Percentiles rank a stretch among this genome's conserved stretches.
Evolutionary conservation across 371 early-diverging fungal genomes (phyloP).

Genomic region (Sporodiniella umbellata): DNA sequence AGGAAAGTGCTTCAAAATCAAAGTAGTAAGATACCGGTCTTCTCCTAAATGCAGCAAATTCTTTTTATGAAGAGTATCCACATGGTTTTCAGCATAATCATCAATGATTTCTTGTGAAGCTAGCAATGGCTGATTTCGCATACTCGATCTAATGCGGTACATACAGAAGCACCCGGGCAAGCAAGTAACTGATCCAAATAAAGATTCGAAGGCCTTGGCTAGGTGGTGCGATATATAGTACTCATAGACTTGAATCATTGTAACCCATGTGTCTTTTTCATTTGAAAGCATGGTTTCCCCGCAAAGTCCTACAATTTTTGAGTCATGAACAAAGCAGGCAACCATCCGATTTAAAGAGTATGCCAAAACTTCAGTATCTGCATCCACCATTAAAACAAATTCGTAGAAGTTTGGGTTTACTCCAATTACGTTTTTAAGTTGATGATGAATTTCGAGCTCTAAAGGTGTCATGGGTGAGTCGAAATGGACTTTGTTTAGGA

Average conservation of each 20-base stretch:
- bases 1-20: constrained; percentile 97
- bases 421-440: constrained; percentile 89
- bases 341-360: constrained; percentile 70
- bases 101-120: constrained; percentile 86
- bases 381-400: constrained; percentile 66
- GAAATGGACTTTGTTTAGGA: constrained; percentile 75
- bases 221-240: constrained; percentile 89
- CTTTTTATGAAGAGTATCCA: constrained; percentile 98
- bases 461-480: constrained; percentile 81
- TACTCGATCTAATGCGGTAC: constrained; percentile 85
- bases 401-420: constrained; percentile 79
- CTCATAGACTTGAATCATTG: constrained; percentile 90
- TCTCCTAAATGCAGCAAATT: constrained; percentile 98
- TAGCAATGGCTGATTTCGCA: constrained; percentile 85
- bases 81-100: constrained; percentile 93
- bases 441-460: constrained; percentile 90
- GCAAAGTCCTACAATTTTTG: constrained; percentile 81
- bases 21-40: constrained; percentile 97
- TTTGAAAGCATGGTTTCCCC: constrained; percentile 86
- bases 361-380: constrained; percentile 68
- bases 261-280: constrained; percentile 88
- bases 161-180: constrained; percentile 91
- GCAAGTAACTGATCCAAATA: constrained; percentile 91
- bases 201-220: constrained; percentile 82
- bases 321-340: constrained; percentile 76